These are phyloP conservation scores for Trametes punicea DNA, from an alignment of 768 basidiomycete species.

Conservation along the genomic window DNA sequence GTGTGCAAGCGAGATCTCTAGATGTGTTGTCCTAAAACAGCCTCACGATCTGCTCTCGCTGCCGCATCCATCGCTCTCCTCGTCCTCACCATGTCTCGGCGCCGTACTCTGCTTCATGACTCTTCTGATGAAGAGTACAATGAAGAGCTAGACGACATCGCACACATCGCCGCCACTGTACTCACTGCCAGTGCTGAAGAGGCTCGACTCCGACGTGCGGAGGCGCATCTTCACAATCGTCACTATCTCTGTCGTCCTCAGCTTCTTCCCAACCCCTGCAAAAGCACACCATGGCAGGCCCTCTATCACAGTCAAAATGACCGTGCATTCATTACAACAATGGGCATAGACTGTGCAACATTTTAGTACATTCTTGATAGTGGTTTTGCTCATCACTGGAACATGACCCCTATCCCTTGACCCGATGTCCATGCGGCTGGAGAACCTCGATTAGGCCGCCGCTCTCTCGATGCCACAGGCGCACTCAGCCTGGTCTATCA, in stretches of 20 bases:
- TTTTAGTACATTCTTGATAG: conserved; percentile 33
- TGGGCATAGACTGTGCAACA: conserved; percentile 32
- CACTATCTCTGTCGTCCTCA: conserved; percentile 32
- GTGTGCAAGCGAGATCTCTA: neutral
- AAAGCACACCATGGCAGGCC: conserved; percentile 36
- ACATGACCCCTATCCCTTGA: conserved; percentile 28
- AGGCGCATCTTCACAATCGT: conserved; percentile 12
- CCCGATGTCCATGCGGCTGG: conserved; percentile 26
- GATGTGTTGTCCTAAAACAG: neutral
- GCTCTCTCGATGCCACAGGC: no score
- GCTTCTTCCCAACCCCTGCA: conserved; percentile 35
- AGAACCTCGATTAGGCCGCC: conserved; percentile 23
- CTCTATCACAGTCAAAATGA: conserved; percentile 33
- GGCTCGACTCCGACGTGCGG: neutral
- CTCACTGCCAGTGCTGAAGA: neutral
- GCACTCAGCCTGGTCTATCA: no score
- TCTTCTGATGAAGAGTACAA: neutral
- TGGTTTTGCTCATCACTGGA: conserved; percentile 30
- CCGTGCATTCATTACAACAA: conserved; percentile 42
- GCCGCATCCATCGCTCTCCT: neutral
- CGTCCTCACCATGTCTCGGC: neutral
- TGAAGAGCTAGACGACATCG: neutral
- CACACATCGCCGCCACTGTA: neutral
- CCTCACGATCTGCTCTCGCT: neutral
- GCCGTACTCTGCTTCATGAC: neutral